Conservation (phyloP, 768 basidiomycete genomes). For the Pholiota microspora region DNA sequence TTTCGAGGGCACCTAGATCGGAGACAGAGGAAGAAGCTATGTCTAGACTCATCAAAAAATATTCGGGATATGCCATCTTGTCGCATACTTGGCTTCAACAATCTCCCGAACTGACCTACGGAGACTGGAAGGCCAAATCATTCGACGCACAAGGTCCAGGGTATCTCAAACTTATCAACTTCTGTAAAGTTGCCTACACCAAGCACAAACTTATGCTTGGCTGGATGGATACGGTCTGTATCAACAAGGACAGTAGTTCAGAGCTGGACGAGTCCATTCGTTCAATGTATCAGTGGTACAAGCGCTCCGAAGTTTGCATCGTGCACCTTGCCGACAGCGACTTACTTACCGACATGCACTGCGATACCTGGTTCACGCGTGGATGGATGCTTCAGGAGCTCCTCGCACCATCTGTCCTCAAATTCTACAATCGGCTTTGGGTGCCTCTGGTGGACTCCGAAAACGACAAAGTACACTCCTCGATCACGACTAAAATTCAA, state of each 20-base stretch:
- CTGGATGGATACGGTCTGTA: slow-evolving; percentile 15
- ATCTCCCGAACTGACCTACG: neutral
- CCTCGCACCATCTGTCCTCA: slow-evolving; percentile 2
- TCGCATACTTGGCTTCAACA: neutral
- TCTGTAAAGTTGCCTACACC: neutral
- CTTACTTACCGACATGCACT: neutral
- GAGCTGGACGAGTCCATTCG: slow-evolving; percentile 14
- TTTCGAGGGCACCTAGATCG: no score
- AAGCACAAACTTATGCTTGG: neutral
- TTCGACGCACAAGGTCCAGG: neutral
- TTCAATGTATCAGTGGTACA: slow-evolving; percentile 14
- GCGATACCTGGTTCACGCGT: slow-evolving; percentile 10
- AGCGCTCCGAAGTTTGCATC: slow-evolving; percentile 1
- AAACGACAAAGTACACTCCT: no score
- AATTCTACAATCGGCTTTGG: slow-evolving; percentile 8
- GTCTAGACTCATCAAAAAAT: neutral
- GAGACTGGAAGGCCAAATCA: neutral
- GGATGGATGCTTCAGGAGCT: slow-evolving; percentile 15
- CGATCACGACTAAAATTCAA: neutral
- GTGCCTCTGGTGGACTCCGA: neutral
- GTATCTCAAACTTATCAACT: neutral
- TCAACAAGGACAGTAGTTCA: slow-evolving; percentile 11
- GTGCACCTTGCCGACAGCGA: slow-evolving; percentile 2
- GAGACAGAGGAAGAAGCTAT: neutral
- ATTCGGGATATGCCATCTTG: neutral